phyloP scores from a whole-genome alignment of 2,329 filamentous ascomycete genomes.

The Stagonosporopsis chrysanthemi region DNA sequence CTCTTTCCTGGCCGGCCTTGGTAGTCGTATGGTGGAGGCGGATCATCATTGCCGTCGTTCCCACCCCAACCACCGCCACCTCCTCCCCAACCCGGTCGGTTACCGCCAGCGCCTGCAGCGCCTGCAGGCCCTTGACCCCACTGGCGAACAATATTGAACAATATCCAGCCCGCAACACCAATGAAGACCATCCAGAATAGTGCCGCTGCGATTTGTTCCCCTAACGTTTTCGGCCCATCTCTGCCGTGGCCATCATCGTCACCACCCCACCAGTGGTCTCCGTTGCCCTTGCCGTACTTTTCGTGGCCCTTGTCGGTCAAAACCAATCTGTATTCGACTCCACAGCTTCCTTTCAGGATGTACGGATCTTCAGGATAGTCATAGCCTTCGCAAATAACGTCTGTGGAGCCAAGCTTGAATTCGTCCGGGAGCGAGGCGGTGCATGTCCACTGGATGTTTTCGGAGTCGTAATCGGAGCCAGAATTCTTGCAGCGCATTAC shows the following conservation, averaged over 20 bases:
- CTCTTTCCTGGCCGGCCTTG: slow-evolving; percentile 32
- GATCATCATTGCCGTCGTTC: slow-evolving; percentile 53
- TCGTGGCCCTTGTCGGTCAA: slow-evolving; percentile 79
- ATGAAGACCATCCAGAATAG: slow-evolving; percentile 71
- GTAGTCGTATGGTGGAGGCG: slow-evolving; percentile 59
- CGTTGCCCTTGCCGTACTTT: slow-evolving; percentile 67
- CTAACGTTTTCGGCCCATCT: slow-evolving; percentile 46
- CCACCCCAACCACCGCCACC: slow-evolving; percentile 49
- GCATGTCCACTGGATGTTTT: slow-evolving; percentile 93
- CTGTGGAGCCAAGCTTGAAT: slow-evolving; percentile 81
- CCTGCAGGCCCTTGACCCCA: slow-evolving; percentile 37
- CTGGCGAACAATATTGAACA: slow-evolving; percentile 61
- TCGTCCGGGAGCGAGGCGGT: slow-evolving; percentile 68
- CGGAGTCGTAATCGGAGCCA: slow-evolving; percentile 78
- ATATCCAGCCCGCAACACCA: slow-evolving; percentile 66
- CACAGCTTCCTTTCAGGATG: slow-evolving; percentile 90
- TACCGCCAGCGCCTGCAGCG: slow-evolving; percentile 30
- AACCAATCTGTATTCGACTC: slow-evolving; percentile 83
- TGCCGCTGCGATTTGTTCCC: slow-evolving; percentile 43
- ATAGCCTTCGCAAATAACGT: slow-evolving; percentile 94
- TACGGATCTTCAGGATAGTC: slow-evolving; percentile 77
- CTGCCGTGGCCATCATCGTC: slow-evolving; percentile 50
- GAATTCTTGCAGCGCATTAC: slow-evolving; percentile 90
- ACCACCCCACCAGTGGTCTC: slow-evolving; percentile 47
- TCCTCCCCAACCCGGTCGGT: slow-evolving; percentile 49